Base-by-base conservation (phyloP, 108 stramenopile genomes). In the Skeletonema potamos region DNA sequence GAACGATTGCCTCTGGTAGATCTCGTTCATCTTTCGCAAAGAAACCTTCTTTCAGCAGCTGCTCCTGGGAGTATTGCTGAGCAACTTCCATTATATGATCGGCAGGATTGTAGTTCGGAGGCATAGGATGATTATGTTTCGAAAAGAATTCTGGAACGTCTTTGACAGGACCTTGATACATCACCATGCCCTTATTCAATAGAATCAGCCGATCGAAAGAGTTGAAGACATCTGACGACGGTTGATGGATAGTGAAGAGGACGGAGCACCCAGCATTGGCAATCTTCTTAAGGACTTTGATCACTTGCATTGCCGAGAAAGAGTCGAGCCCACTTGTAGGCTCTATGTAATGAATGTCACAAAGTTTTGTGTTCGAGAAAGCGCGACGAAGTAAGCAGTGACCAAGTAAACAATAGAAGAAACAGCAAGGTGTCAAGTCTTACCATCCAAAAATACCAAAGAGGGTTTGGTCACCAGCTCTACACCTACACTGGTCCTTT, bases 161-260 rank as follows among this genome's bases (percentile, higher is more conserved):
- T 1, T 54, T 54, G 0, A 88, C 88, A 4, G 74, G 33, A 29
- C 92, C 92, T 64, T 85, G 73, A 54, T 86, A 87, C 89, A 90
- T 90, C 17, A 90, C 87, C 56, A 81, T 73, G 1, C 89, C 89
- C 48, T 85, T 86, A 66, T 90, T 90, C 68, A 90, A 64, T 11
- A 90, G 70, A 46, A 77, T 77, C 51, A 93, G 58, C 28, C 77
- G 79, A 73, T 95, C 89, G 70, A 95, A 93, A 4, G 87, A 78
- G 30, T 84, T 79, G 44, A 95, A 93, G 2, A 97, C 88, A 60
- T 93, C 91, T 1, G 89, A 87, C 6, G 88, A 80, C 10, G 96
- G 96, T 73, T 97, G 96, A 68, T 97, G 96, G 59, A 97, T 95
- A 24, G 96, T 97, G 63, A 91, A 93, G 4, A 94, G 72, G n/a